phyloP scores from a whole-genome alignment of 306 rosid genomes.

The Cucurbita maxima region DNA sequence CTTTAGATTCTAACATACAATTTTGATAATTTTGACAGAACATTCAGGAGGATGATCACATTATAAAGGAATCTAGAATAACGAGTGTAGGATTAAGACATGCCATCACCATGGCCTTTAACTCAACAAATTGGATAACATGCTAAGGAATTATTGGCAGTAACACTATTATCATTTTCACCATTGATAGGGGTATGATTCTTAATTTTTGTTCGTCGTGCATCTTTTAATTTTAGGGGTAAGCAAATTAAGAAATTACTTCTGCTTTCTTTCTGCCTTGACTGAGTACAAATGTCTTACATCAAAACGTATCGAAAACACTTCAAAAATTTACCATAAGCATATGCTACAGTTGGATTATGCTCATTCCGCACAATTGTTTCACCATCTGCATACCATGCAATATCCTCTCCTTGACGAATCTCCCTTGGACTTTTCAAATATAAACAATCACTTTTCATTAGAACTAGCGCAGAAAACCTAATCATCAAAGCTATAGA shows the following conservation, averaged over 20 bases:
- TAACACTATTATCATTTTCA: background rate
- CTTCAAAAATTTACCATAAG: conserved; percentile 47
- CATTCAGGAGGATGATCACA: background rate
- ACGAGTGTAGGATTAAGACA: background rate
- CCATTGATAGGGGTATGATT: background rate
- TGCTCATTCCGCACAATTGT: conserved; percentile 80
- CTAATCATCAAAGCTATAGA: background rate
- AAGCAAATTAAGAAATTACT: background rate
- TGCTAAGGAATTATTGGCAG: background rate
- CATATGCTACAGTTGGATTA: conserved; percentile 86
- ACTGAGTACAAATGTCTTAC: background rate
- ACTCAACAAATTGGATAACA: background rate
- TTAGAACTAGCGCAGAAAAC: conserved; percentile 3
- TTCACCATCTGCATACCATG: conserved; percentile 99
- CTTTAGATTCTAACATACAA: background rate
- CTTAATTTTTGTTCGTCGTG: background rate
- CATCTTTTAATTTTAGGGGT: background rate
- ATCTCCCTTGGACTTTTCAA: conserved; percentile 70
- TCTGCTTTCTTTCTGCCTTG: background rate
- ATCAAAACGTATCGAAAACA: conserved; percentile 10
- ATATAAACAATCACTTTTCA: conserved; percentile 2
- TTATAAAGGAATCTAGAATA: background rate
- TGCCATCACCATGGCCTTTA: background rate
- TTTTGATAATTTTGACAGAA: background rate
- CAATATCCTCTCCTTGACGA: conserved; percentile 95